A percentile compares a stretch with the other conserved stretches of the same genome.
Conservation (phyloP, 768 basidiomycete species). For the Multifurca ochricompacta region DNA sequence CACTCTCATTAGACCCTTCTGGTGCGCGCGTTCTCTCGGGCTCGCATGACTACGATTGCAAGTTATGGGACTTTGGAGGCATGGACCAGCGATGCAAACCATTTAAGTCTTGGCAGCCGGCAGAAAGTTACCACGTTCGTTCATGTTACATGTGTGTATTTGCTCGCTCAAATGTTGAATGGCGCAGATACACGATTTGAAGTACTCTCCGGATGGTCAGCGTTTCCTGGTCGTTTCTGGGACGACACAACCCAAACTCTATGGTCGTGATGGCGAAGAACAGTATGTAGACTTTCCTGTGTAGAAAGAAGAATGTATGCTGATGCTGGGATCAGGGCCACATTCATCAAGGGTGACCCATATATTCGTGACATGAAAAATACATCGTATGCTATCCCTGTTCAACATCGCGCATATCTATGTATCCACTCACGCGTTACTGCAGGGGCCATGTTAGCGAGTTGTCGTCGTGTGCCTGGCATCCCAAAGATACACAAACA, state of each 20-base stretch:
- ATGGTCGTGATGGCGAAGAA: conserved; percentile 89
- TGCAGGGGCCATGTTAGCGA: conserved; percentile 90
- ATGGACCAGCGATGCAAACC: conserved; percentile 89
- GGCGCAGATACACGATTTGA: conserved; percentile 77
- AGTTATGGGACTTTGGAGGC: conserved; percentile 98
- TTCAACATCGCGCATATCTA: neutral
- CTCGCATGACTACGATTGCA: conserved; percentile 95
- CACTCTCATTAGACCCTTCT: conserved; percentile 86
- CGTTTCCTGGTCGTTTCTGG: conserved; percentile 85
- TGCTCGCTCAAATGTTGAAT: conserved; percentile 1
- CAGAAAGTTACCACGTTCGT: conserved; percentile 82
- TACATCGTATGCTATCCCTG: conserved; percentile 61
- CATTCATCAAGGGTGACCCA: conserved; percentile 89
- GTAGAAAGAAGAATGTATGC: conserved; percentile 30
- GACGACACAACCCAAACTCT: conserved; percentile 80
- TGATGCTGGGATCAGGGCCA: conserved; percentile 55
- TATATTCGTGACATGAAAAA: conserved; percentile 99
- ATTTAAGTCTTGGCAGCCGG: conserved; percentile 95
- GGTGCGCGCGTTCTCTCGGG: conserved; percentile 89
- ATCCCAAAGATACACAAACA: conserved; percentile 73
- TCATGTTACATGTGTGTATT: conserved; percentile 18
- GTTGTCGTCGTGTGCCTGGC: conserved; percentile 84
- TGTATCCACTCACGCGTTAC: neutral
- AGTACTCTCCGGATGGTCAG: conserved; percentile 82
- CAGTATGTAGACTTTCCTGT: conserved; percentile 47